A percentile compares a stretch with the other conserved stretches of the same genome.
Conservation (phyloP, 2,329 filamentous ascomycete species). For the Alternaria infectoria region DNA sequence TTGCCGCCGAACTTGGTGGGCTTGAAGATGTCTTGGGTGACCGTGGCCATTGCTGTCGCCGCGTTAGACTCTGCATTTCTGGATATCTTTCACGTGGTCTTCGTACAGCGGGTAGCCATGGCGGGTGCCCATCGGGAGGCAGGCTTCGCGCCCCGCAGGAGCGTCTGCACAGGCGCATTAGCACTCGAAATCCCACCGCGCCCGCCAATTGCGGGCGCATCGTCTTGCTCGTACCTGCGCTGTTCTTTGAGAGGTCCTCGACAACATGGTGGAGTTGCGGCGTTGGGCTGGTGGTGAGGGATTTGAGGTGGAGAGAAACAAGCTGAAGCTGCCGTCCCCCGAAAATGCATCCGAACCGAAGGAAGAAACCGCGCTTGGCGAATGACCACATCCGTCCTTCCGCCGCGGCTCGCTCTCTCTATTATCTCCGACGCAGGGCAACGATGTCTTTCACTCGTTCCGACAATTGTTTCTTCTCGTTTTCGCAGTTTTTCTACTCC, state of each 20-base stretch:
- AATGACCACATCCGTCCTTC: conserved; percentile 34
- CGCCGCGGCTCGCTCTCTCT: conserved; percentile 20
- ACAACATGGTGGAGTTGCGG: conserved; percentile 50
- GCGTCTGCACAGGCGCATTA: conserved; percentile 53
- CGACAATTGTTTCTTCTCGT: not conserved
- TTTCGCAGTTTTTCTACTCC: not conserved
- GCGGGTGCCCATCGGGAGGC: conserved; percentile 57
- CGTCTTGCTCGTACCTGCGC: conserved; percentile 53
- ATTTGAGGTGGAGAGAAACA: conserved; percentile 41
- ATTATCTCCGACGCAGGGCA: conserved; percentile 1
- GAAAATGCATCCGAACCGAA: conserved; percentile 40
- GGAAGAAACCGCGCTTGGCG: conserved; percentile 36
- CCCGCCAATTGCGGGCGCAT: conserved; percentile 32
- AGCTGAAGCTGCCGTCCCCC: conserved; percentile 41
- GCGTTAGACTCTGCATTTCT: conserved; percentile 20
- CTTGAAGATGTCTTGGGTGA: conserved; percentile 97
- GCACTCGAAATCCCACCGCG: conserved; percentile 12
- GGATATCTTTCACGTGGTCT: not conserved
- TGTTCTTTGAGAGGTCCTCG: conserved; percentile 53
- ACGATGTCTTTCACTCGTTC: not conserved
- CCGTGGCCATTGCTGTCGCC: conserved; percentile 59
- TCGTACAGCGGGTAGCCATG: conserved; percentile 62
- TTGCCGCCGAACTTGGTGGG: conserved; percentile 98
- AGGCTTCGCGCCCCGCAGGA: conserved; percentile 62
- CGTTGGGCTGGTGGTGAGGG: conserved; percentile 41